Percentiles rank a stretch among this genome's conserved stretches.
Conservation (phyloP, 192 early-diverging fungal species). For the Mortierella alpina region DNA sequence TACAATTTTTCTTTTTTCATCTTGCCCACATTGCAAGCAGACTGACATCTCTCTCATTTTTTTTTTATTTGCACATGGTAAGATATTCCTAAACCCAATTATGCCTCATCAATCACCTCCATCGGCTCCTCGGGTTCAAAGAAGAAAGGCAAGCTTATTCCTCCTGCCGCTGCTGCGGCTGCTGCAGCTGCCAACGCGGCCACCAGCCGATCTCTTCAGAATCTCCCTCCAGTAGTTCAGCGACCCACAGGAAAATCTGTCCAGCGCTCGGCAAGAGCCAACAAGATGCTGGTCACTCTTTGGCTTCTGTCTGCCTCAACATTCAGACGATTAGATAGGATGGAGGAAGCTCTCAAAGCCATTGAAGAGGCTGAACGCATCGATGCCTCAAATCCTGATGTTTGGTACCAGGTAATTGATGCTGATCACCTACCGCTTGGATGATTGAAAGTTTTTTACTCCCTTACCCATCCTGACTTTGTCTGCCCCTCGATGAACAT, state of each 20-base stretch:
- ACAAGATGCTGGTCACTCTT: constrained; percentile 58
- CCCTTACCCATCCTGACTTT: neutral
- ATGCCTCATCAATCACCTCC: constrained; percentile 54
- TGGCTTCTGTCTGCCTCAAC: constrained; percentile 67
- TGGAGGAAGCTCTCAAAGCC: constrained; percentile 67
- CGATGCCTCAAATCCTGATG: constrained; percentile 57
- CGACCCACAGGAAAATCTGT: constrained; percentile 49
- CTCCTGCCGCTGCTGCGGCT: constrained; percentile 53
- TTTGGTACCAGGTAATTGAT: constrained; percentile 58
- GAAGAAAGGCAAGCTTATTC: constrained; percentile 38
- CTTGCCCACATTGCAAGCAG: no score
- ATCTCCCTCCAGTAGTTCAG: constrained; percentile 30
- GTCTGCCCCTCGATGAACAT: neutral
- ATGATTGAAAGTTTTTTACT: neutral
- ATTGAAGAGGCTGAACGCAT: constrained; percentile 65
- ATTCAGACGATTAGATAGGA: constrained; percentile 57
- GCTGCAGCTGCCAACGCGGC: constrained; percentile 6
- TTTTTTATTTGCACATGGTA: constrained; percentile 2
- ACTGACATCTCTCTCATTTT: no score
- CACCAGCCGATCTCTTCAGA: constrained; percentile 38
- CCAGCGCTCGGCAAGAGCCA: constrained; percentile 57
- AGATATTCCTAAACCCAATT: constrained; percentile 53
- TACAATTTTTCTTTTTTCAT: constrained; percentile 36
- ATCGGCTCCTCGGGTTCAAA: constrained; percentile 36
- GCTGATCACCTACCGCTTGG: neutral